Evolutionary conservation across 148 eudicot species (phyloP).

Genomic region (Persicaria tinctoria): DNA sequence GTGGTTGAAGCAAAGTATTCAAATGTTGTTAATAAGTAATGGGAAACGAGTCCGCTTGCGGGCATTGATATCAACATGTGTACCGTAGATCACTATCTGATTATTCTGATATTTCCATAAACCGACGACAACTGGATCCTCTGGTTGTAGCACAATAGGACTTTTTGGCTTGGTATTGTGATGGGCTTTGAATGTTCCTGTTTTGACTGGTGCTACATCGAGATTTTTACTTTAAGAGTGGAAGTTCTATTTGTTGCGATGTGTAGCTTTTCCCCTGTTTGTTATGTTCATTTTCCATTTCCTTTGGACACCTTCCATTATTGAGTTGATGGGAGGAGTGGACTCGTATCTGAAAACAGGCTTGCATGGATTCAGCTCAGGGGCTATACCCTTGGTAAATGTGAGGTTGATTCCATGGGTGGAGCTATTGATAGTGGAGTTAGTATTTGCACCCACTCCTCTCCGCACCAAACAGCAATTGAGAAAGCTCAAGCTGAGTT

Average conservation of each 20-base stretch:
- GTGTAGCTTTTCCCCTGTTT: background rate
- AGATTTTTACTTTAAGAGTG: background rate
- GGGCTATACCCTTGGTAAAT: slow-evolving; percentile 62
- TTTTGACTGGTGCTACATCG: background rate
- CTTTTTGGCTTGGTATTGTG: too few relatives aligned
- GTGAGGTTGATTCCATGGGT: slow-evolving; percentile 99
- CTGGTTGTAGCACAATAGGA: too few relatives aligned
- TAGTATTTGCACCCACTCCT: slow-evolving; percentile 54
- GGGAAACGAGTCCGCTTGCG: too few relatives aligned
- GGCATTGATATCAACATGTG: too few relatives aligned
- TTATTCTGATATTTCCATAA: too few relatives aligned
- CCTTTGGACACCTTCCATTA: background rate
- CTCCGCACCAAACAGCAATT: slow-evolving; percentile 67
- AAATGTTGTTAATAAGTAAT: too few relatives aligned
- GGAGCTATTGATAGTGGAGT: slow-evolving; percentile 78
- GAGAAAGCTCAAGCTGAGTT: slow-evolving; percentile 87
- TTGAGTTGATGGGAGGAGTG: slow-evolving; percentile 37
- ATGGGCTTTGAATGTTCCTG: background rate
- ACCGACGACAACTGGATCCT: too few relatives aligned
- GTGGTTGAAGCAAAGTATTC: too few relatives aligned
- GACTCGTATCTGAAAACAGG: slow-evolving; percentile 40
- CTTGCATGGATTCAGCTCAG: slow-evolving; percentile 80
- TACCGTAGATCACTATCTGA: too few relatives aligned
- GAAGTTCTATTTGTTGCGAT: background rate
- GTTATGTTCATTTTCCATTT: background rate